Percentiles rank a stretch among this genome's conserved stretches.
Evolutionary conservation across 1,284 basidiomycete genomes (phyloP).

Genomic region (Albatrellus sp.): DNA sequence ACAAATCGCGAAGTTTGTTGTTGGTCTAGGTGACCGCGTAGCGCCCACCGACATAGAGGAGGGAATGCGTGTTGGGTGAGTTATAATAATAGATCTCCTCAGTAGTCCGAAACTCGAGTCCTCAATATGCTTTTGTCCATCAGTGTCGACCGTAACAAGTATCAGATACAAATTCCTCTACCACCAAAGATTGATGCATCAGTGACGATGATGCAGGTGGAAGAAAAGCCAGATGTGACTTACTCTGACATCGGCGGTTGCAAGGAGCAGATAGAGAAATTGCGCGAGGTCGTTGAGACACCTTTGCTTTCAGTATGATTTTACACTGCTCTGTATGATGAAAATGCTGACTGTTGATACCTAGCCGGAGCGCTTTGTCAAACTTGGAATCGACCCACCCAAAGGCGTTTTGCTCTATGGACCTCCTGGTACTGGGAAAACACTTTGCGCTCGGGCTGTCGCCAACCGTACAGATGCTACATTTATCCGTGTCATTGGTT

Average conservation of each 20-base stretch:
- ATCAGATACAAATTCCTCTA: constrained; percentile 99
- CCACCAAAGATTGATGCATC: constrained; percentile 99
- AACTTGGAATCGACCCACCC: constrained; percentile 97
- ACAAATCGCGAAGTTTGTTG: constrained; percentile 99
- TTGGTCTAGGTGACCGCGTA: constrained; percentile 91
- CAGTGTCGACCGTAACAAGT: constrained; percentile 88
- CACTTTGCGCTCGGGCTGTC: constrained; percentile 94
- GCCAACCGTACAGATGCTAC: constrained; percentile 99
- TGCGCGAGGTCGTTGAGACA: constrained; percentile 96
- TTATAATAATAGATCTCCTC: constrained; percentile 8
- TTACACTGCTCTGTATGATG: background rate
- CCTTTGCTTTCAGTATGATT: constrained; percentile 80
- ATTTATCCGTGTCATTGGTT: constrained; percentile 98
- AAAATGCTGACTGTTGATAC: constrained; percentile 11
- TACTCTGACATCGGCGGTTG: constrained; percentile 98
- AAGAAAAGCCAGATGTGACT: constrained; percentile 98
- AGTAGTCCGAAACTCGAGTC: no score
- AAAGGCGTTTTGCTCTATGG: constrained; percentile 96
- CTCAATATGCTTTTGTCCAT: constrained; percentile 1
- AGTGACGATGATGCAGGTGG: constrained; percentile 99
- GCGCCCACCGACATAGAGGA: constrained; percentile 99
- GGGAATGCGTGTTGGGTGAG: constrained; percentile 98
- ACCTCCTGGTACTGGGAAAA: constrained; percentile 98
- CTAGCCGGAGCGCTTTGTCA: constrained; percentile 94
- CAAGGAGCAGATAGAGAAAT: constrained; percentile 99